Percentiles rank a stretch among this genome's conserved stretches.
Conservation (phyloP, 1,284 basidiomycete genomes). For the Cryptococcus jaspeensis region DNA sequence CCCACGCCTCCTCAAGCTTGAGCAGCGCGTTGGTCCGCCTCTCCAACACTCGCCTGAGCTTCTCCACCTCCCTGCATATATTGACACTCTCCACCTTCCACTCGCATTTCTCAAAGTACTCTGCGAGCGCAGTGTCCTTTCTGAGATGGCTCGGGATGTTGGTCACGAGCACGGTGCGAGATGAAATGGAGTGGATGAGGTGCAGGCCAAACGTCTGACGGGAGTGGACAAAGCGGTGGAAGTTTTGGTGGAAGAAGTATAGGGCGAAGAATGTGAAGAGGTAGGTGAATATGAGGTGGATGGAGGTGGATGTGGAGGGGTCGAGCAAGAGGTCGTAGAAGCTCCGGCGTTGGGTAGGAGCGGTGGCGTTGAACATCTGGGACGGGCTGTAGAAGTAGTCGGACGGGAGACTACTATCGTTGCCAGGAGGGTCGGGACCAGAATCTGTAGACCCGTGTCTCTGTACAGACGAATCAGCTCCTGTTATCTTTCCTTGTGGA, state of each 20-base stretch:
- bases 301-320: conserved; percentile 76
- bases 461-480: conserved; percentile 43
- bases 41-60: conserved; percentile 70
- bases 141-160: conserved; percentile 77
- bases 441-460: conserved; percentile 70
- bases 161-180: conserved; percentile 86
- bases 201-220: conserved; percentile 91
- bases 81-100: conserved; percentile 63
- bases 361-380: conserved; percentile 16
- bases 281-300: conserved; percentile 91
- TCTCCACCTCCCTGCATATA: conserved; percentile 78
- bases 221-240: conserved; percentile 82
- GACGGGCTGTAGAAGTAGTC: conserved; percentile 4
- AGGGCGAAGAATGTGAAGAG: conserved; percentile 84
- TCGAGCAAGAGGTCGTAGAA: conserved; percentile 71
- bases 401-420: conserved; percentile 24
- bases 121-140: conserved; percentile 78
- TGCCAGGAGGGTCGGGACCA: conserved; percentile 59
- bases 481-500: neutral
- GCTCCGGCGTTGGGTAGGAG: conserved; percentile 47
- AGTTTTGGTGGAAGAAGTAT: conserved; percentile 83
- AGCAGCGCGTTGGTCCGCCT: conserved; percentile 73
- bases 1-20: conserved; percentile 79
- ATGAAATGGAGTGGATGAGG: conserved; percentile 88
- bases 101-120: conserved; percentile 82